Conservation (phyloP, 2,329 filamentous ascomycete species). For the Paecilomyces fulvus region DNA sequence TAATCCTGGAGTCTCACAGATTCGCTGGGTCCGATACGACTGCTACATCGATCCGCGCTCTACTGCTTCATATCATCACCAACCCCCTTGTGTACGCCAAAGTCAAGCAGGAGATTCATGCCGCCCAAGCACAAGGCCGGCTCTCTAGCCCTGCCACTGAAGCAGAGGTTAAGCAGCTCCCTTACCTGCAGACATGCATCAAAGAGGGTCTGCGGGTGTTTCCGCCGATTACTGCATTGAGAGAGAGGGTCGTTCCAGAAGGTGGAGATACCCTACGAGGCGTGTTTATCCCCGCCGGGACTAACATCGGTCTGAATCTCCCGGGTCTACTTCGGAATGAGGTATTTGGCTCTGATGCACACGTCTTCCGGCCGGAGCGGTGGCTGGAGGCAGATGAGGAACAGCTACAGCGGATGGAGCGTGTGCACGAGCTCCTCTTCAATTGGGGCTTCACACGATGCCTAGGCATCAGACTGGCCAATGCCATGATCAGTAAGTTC, state of each 20-base stretch:
- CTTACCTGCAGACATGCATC: slow-evolving; percentile 44
- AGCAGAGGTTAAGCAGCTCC: slow-evolving; percentile 31
- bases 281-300: slow-evolving; percentile 38
- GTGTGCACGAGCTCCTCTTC: slow-evolving; percentile 38
- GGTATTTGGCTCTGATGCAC: slow-evolving; percentile 31
- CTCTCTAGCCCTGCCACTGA: slow-evolving; percentile 23
- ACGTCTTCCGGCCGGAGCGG: slow-evolving; percentile 40
- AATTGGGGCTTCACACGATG: slow-evolving; percentile 39
- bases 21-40: slow-evolving; percentile 14
- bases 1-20: not conserved
- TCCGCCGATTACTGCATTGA: slow-evolving; percentile 34
- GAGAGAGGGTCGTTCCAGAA: slow-evolving; percentile 27
- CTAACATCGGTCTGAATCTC: slow-evolving; percentile 35
- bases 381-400: slow-evolving; percentile 35
- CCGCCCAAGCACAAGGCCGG: not conserved
- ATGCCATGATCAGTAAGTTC: slow-evolving; percentile 43
- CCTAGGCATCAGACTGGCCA: slow-evolving; percentile 41
- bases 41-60: slow-evolving; percentile 7
- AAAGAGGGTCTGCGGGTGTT: slow-evolving; percentile 41
- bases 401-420: slow-evolving; percentile 29
- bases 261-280: slow-evolving; percentile 31
- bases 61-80: slow-evolving; percentile 1
- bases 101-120: slow-evolving; percentile 11
- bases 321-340: slow-evolving; percentile 33
- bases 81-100: slow-evolving; percentile 2